phyloP scores from a whole-genome alignment of 345 rosid species.

The Nasturtium officinale region DNA sequence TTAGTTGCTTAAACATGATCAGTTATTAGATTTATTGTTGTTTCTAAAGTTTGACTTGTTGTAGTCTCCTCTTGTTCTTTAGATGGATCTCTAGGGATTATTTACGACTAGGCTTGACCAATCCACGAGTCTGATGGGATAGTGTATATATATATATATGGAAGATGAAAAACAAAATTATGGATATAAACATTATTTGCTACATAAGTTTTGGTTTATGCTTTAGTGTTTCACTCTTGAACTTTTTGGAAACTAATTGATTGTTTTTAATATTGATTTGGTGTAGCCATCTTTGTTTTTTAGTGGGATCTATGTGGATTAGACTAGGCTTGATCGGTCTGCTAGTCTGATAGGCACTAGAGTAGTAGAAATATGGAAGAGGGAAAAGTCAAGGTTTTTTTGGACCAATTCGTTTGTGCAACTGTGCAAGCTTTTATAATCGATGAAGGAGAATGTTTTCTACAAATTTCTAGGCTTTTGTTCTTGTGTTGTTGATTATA shows the following conservation, averaged over 20 bases:
- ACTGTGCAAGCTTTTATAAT: not conserved
- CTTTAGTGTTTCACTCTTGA: not conserved
- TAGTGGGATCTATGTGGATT: not conserved
- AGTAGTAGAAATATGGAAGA: not conserved
- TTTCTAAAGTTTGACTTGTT: not conserved
- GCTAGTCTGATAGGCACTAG: not conserved
- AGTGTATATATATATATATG: not conserved
- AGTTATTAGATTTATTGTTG: not conserved
- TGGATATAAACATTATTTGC: not conserved
- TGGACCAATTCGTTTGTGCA: not conserved
- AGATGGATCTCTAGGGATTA: not conserved
- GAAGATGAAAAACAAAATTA: not conserved
- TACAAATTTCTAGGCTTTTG: not conserved
- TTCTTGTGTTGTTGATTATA: not conserved
- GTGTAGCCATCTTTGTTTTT: not conserved
- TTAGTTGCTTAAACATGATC: not conserved
- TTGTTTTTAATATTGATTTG: not conserved
- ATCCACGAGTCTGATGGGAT: not conserved
- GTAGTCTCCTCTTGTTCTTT: not conserved
- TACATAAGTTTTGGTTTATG: not conserved
- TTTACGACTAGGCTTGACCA: not conserved
- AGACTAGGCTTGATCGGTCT: not conserved
- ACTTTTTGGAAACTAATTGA: not conserved
- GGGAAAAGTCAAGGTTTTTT: not conserved
- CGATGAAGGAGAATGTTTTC: not conserved